Base-by-base conservation (phyloP, 495 filamentous ascomycete genomes). In the Lophium mytilinum region DNA sequence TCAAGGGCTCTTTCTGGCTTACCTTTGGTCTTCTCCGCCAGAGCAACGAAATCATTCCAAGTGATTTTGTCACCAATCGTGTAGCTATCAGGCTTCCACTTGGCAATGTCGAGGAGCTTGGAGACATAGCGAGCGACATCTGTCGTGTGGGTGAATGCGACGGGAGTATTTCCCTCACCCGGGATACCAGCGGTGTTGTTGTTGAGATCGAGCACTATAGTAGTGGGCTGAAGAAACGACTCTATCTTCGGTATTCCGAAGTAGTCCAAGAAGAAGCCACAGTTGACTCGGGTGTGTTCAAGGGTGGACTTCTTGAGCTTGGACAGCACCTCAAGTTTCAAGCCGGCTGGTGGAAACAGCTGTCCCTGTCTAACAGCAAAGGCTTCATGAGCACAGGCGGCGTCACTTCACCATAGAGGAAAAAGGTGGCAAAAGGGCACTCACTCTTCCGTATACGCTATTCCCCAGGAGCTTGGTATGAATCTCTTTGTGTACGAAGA, bases 211-310 rank as follows among this genome's bases (percentile, higher is more conserved):
- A 57, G 18, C 4, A 34, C 46, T 9, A 51, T 9, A 1, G 55
- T 50, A 4, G 41, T 10, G 19, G 33, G 17, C 12, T 14, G 6
- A 11, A 57, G 24, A 37, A 39, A 57, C 1, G 45, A 19, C 36
- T 57, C 34, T 3, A 57, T 19, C 12, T 48, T 18, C 9, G 55
- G 55, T 1, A 50, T 39, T 15, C 11, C 45, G 6, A 8, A 57
- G 35, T 57, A 57, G 9, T 57, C 55, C n/a, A 57, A 46, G 19
- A 57, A 50, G 17, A 50, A 57, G 21, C 45, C 45, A 47, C 40
- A 41, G 41, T 9, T 18, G 17, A 57, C 19, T 12, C 7, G 15
- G 3, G 55, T 57, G 18, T 47, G 42, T 15, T 50, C 45, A 47
- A 57, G 55, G 17, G 1, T 15, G 43, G 43, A 18, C 43, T 47